Conservation (phyloP, 163 green algal species). For the Scenedesmus sp. region DNA sequence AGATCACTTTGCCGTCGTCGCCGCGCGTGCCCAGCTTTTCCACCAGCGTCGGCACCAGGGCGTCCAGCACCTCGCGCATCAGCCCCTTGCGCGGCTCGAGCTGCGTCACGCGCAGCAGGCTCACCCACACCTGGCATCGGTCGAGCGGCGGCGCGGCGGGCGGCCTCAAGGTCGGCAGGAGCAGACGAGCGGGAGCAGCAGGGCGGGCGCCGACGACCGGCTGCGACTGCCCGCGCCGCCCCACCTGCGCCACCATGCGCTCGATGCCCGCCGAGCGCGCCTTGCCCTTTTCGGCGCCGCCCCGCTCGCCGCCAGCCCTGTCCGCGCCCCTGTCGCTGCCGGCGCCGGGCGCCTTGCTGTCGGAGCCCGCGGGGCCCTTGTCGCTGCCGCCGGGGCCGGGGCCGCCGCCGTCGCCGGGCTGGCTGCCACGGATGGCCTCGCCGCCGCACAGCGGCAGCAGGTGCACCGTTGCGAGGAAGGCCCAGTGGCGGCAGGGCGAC, state of each 20-base stretch:
- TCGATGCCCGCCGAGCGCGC: slow-evolving; percentile 5
- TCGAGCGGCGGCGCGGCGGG: slow-evolving; percentile 84
- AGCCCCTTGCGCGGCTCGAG: slow-evolving; percentile 70
- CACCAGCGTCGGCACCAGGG: slow-evolving; percentile 81
- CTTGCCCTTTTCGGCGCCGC: background rate
- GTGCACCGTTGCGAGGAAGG: slow-evolving; percentile 36
- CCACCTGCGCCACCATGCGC: slow-evolving; percentile 28
- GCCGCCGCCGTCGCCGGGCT: too few relatives aligned
- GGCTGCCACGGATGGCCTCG: too few relatives aligned
- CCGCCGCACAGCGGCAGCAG: slow-evolving; percentile 10
- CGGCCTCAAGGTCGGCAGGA: background rate
- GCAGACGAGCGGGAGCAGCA: background rate
- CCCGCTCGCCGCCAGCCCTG: background rate
- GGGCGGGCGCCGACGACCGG: too few relatives aligned
- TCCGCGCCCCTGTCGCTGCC: background rate
- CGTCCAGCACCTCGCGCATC: slow-evolving; percentile 83
- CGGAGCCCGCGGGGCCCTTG: background rate
- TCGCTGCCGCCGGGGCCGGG: background rate
- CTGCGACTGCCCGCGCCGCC: background rate
- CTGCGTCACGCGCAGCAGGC: slow-evolving; percentile 76
- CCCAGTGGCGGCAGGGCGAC: slow-evolving; percentile 28
- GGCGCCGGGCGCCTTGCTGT: background rate
- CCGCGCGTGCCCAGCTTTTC: slow-evolving; percentile 39
- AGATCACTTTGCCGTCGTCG: slow-evolving; percentile 31
- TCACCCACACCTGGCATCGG: slow-evolving; percentile 71